A percentile compares a stretch with the other conserved stretches of the same genome.
Conservation (phyloP, 768 basidiomycete genomes). For the Termitomyces sp. region DNA sequence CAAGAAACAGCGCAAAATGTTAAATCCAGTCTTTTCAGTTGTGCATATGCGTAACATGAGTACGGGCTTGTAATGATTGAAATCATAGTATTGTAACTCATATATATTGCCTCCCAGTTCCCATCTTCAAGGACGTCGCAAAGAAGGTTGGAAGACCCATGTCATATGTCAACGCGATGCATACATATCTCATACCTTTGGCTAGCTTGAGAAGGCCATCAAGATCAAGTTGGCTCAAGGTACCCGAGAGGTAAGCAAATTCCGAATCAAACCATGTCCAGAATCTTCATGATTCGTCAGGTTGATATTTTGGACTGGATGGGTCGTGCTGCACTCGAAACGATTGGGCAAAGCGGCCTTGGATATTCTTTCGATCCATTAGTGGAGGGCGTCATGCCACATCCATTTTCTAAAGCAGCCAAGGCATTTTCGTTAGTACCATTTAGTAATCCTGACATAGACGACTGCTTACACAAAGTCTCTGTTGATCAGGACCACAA, state of each 20-base stretch:
- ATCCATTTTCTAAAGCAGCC: constrained; percentile 5
- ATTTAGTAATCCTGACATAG: no score
- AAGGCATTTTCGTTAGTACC: constrained; percentile 6
- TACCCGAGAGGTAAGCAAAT: constrained; percentile 5
- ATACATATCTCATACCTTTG: background rate
- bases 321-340: constrained; percentile 10
- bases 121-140: constrained; percentile 11
- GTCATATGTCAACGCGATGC: background rate
- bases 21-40: constrained; percentile 10
- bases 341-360: constrained; percentile 13
- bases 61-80: background rate
- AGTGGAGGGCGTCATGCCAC: background rate
- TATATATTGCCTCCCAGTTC: constrained; percentile 4
- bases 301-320: constrained; percentile 16
- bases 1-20: constrained; percentile 10
- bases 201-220: constrained; percentile 6
- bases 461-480: background rate
- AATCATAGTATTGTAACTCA: background rate
- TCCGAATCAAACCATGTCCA: no score
- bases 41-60: constrained; percentile 10
- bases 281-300: background rate
- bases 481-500: background rate
- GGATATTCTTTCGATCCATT: constrained; percentile 17
- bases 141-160: constrained; percentile 6
- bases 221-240: constrained; percentile 1